Conservation (phyloP, 2,329 filamentous ascomycete genomes). For the Colletotrichum falcatum region DNA sequence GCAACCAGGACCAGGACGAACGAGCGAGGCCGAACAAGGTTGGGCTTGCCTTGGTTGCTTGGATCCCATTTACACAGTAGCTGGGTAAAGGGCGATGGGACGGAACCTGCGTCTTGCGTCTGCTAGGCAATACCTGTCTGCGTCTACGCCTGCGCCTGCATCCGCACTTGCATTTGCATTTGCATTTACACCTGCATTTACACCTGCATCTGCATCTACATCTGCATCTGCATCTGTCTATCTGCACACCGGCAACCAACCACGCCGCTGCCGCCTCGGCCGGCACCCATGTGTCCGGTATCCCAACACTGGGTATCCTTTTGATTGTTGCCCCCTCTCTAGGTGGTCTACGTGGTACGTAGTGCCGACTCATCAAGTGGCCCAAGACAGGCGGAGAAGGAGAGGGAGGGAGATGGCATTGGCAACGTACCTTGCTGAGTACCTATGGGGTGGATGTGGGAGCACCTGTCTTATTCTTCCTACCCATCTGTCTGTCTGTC, state of each 20-base stretch:
- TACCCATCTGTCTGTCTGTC: too few species aligned
- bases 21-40: neutral
- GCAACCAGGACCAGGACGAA: neutral
- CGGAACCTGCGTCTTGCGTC: constrained; percentile 26
- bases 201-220: neutral
- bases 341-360: too few species aligned
- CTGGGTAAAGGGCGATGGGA: constrained; percentile 5
- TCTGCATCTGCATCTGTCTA: neutral
- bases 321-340: neutral
- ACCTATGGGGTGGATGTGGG: too few species aligned
- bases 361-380: too few species aligned
- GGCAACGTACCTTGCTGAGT: too few species aligned
- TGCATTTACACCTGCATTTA: neutral
- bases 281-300: constrained; percentile 26
- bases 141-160: constrained; percentile 15
- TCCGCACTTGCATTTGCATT: neutral
- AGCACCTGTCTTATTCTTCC: too few species aligned
- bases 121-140: too few species aligned
- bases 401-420: neutral
- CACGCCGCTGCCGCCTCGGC: constrained; percentile 14
- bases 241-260: too few species aligned
- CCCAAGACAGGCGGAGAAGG: neutral
- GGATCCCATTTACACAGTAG: neutral
- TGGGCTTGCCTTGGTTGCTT: neutral
- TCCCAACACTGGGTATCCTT: neutral